Base-by-base conservation (phyloP, 2,329 filamentous ascomycete species). In the Aspergillus uvarum region DNA sequence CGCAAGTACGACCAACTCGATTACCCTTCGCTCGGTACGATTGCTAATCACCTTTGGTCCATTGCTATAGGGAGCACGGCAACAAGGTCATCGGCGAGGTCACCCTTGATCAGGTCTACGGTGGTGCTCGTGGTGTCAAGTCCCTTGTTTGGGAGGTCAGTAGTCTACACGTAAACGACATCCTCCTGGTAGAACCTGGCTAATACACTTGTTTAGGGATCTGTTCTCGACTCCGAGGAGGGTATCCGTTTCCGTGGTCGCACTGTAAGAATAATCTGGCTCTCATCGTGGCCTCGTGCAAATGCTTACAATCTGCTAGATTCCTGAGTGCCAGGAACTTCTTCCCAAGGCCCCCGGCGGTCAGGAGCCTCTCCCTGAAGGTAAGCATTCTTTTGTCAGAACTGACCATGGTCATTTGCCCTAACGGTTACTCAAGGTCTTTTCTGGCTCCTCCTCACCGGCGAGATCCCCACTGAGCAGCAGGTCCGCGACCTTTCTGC, bases 191-290 rank as follows among this genome's bases (percentile, higher is more conserved):
- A 35, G 32, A 57, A 12, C 16, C 21, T 56, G 56, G 56, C 59
- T 70, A 61, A 57, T 24, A 54, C 29, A 59, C 57, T 35, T 49
- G 21, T 59, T 24, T 67, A 84, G 82, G 88, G 94, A 73, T 99
- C 95, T 74, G 95, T 99, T 72, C 90, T 99, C 74, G 95, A 99
- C 82, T 87, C 94, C 60, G 92, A 98, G 85, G 95, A 99, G 87
- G 95, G 95, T 83, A 99, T 99, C 81, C 91, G 95, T 73, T 99
- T 99, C 89, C 90, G 95, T 78, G 95, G 95, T 84, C 95, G 94
- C 87, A 99, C 95, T 69, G 83, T 86, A 78, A 70, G 82, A 72
- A 38, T 24, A 21, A 58, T 22, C 4, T 51, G 14, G 47, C 16
- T 29, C n/a, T 52, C 44, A 29, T 19, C 10, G n/a, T 12, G 26